Conservation (phyloP, 75 land plant genomes). For the Pinus albicaulis region DNA sequence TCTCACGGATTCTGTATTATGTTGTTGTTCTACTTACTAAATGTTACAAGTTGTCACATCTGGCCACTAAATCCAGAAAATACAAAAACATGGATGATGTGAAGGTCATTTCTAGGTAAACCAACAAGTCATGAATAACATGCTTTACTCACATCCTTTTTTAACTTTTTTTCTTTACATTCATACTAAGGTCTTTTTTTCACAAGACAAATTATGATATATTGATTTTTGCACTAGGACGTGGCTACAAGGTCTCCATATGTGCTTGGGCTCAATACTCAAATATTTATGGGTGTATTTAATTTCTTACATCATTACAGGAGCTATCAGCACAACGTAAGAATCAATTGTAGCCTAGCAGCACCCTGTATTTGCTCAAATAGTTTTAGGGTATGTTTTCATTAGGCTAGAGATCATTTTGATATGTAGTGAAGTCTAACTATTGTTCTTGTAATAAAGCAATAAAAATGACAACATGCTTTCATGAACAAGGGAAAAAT, state of each 20-base stretch:
- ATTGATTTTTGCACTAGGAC: neutral
- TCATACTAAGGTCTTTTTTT: neutral
- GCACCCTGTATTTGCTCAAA: too few species aligned
- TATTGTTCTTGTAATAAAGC: constrained; percentile 21
- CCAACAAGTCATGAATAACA: neutral
- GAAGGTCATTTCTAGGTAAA: constrained; percentile 17
- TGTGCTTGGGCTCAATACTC: constrained; percentile 17
- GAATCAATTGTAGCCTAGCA: neutral
- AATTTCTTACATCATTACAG: neutral
- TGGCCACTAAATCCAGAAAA: constrained; percentile 34
- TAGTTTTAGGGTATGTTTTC: too few species aligned
- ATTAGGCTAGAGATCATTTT: too few species aligned
- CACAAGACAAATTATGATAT: neutral
- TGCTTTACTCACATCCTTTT: neutral
- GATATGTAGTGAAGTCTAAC: too few species aligned
- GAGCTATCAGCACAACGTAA: constrained; percentile 33
- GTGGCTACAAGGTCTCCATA: constrained; percentile 8
- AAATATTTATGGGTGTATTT: constrained; percentile 23
- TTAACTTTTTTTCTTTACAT: neutral
- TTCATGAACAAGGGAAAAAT: constrained; percentile 36
- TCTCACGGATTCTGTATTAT: constrained; percentile 31
- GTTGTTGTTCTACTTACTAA: constrained; percentile 28
- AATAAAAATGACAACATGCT: constrained; percentile 37
- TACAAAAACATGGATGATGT: constrained; percentile 49
- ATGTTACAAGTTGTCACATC: constrained; percentile 29